These are phyloP conservation scores for Psilocybe subaeruginosa DNA, from an alignment of 768 basidiomycete species.

Conservation along the genomic window DNA sequence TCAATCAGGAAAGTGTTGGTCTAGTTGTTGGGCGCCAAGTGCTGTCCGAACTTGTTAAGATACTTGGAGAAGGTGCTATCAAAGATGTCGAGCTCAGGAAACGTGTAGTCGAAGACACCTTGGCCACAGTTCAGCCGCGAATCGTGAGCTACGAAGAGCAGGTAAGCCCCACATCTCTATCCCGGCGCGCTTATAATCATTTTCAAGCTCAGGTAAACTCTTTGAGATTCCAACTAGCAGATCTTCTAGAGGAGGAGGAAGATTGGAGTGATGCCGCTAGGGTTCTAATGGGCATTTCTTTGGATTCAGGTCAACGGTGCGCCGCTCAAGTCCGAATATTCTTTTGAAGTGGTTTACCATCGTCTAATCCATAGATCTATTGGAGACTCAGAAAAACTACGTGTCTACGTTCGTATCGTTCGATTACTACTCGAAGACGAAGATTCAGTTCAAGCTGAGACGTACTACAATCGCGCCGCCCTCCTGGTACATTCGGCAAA, in stretches of 20 bases:
- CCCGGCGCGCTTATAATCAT: conserved; percentile 3
- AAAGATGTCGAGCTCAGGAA: conserved; percentile 62
- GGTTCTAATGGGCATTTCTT: conserved; percentile 88
- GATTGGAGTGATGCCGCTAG: conserved; percentile 94
- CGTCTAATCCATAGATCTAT: conserved; percentile 29
- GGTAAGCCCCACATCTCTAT: conserved; percentile 43
- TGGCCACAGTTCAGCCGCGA: conserved; percentile 71
- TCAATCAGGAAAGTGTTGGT: conserved; percentile 80
- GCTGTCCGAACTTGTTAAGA: conserved; percentile 80
- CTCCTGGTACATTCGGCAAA: conserved; percentile 80
- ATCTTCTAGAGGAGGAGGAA: conserved; percentile 86
- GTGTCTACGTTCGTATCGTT: conserved; percentile 92
- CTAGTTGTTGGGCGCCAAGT: conserved; percentile 90
- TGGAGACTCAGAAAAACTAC: conserved; percentile 84
- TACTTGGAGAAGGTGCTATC: conserved; percentile 58
- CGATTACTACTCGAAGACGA: conserved; percentile 94
- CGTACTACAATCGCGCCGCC: conserved; percentile 95
- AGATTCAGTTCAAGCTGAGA: conserved; percentile 97
- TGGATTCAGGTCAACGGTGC: conserved; percentile 88
- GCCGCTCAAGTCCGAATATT: not conserved
- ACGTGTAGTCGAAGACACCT: conserved; percentile 74
- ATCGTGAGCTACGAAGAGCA: conserved; percentile 96
- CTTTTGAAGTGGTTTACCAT: not conserved
- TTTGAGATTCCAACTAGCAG: conserved; percentile 87
- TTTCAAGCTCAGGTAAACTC: conserved; percentile 65